Percentiles rank a stretch among this genome's conserved stretches.
These are phyloP conservation scores for Termitomyces titanicus DNA, from an alignment of 768 basidiomycete species.

Conservation along the genomic window DNA sequence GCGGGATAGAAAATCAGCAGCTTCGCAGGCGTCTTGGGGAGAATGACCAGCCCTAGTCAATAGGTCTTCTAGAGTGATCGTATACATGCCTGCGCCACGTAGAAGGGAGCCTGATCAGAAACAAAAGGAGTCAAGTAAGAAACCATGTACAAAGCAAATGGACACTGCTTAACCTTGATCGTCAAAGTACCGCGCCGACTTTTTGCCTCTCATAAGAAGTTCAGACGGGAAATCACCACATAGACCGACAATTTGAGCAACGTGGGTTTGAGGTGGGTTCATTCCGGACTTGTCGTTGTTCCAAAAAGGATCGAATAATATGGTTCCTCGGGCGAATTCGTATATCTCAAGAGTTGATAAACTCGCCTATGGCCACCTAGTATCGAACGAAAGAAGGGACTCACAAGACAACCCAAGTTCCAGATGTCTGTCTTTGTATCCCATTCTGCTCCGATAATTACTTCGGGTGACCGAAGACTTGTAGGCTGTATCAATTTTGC, in stretches of 20 bases:
- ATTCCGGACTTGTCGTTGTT: not conserved
- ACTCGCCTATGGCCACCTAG: not conserved
- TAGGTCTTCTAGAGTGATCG: not conserved
- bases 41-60: not conserved
- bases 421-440: slow-evolving; percentile 6
- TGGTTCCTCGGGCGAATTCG: not conserved
- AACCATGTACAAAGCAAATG: no score
- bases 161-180: not conserved
- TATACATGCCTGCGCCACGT: not conserved
- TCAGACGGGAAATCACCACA: not conserved
- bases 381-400: not conserved
- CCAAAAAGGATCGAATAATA: not conserved
- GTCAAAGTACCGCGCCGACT: not conserved
- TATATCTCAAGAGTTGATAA: not conserved
- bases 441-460: not conserved
- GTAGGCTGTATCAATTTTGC: not conserved
- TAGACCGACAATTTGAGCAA: not conserved
- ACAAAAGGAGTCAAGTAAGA: not conserved
- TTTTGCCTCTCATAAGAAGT: not conserved
- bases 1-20: not conserved
- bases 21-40: not conserved
- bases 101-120: not conserved
- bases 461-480: not conserved
- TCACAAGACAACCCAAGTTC: not conserved
- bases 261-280: not conserved